Conservation (phyloP, 148 eudicot species). For the Rhododendron griersonianum region DNA sequence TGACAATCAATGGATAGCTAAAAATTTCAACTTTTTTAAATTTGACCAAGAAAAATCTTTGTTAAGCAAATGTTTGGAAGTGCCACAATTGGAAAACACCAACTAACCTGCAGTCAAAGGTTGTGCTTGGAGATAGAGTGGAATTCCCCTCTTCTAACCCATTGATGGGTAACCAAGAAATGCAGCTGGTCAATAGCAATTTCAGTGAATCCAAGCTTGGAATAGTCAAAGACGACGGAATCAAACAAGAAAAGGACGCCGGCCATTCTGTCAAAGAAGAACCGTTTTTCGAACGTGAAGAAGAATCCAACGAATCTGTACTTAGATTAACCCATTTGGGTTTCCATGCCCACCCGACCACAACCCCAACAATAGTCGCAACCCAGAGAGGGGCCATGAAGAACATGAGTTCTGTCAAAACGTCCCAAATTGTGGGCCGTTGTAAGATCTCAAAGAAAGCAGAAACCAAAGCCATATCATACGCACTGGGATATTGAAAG, state of each 20-base stretch:
- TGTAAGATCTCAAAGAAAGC: slow-evolving; percentile 38
- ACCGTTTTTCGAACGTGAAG: slow-evolving; percentile 14
- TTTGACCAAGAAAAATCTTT: background rate
- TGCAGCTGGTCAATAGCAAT: slow-evolving; percentile 32
- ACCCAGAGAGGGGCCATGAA: slow-evolving; percentile 35
- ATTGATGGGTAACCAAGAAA: slow-evolving; percentile 24
- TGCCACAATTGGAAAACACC: background rate
- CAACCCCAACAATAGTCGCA: slow-evolving; percentile 43
- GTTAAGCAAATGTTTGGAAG: background rate
- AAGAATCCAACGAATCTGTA: background rate
- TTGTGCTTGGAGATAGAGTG: slow-evolving; percentile 13
- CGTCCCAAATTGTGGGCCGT: slow-evolving; percentile 29
- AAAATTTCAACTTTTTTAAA: background rate
- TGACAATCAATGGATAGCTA: background rate
- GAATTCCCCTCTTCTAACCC: slow-evolving; percentile 19
- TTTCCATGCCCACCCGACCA: slow-evolving; percentile 60
- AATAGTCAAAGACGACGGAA: slow-evolving; percentile 19
- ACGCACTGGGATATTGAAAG: background rate
- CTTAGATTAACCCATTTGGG: slow-evolving; percentile 36
- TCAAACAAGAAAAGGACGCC: background rate
- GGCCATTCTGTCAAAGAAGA: slow-evolving; percentile 12
- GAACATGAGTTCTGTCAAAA: slow-evolving; percentile 23
- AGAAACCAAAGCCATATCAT: slow-evolving; percentile 34
- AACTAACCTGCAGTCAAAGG: slow-evolving; percentile 41
- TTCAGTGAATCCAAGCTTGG: slow-evolving; percentile 33